phyloP scores from a whole-genome alignment of 2,329 filamentous ascomycete genomes.

The Alternaria sp. region DNA sequence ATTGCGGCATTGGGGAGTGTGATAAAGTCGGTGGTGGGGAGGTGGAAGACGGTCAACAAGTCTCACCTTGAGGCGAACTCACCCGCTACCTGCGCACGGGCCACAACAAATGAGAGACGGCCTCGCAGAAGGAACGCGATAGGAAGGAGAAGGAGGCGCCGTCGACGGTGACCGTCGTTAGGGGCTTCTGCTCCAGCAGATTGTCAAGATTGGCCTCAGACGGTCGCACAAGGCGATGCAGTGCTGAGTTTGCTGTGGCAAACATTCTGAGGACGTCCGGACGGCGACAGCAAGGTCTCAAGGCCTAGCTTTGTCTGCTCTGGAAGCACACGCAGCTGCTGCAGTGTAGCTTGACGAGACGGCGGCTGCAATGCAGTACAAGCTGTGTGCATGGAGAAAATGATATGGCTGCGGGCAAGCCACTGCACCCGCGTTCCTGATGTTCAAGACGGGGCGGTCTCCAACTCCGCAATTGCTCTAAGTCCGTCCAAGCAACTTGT shows the following conservation, averaged over 20 bases:
- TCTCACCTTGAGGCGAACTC: background rate
- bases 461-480: background rate
- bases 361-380: background rate
- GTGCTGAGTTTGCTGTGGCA: background rate
- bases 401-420: background rate
- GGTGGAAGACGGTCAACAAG: background rate
- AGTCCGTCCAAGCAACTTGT: background rate
- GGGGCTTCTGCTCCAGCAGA: background rate
- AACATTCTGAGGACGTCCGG: background rate
- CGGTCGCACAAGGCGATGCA: background rate
- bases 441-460: background rate
- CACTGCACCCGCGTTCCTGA: background rate
- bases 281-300: background rate
- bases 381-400: background rate
- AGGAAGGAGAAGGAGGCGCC: background rate
- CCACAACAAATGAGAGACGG: background rate
- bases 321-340: background rate
- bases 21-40: background rate
- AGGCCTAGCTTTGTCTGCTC: background rate
- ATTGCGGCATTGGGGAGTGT: background rate
- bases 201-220: background rate
- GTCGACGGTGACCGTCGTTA: background rate
- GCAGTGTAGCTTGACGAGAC: background rate
- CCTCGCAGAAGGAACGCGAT: background rate
- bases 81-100: background rate